A percentile compares a stretch with the other conserved stretches of the same genome.
Evolutionary conservation across 768 basidiomycete species (phyloP).

Genomic region (Dendrothele bispora): DNA sequence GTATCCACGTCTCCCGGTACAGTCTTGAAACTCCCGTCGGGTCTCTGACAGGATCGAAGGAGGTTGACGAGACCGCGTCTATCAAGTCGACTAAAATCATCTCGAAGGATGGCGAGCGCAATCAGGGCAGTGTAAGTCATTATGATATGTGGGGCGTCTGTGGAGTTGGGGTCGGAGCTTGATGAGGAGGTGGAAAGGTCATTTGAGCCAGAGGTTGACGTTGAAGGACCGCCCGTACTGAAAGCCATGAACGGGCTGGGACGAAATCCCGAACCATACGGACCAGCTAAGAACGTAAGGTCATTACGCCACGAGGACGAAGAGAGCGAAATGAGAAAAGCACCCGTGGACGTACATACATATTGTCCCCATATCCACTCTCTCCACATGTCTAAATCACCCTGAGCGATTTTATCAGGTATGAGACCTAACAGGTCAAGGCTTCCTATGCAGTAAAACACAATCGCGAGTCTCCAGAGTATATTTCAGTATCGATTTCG

Average conservation of each 20-base stretch:
- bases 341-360: slow-evolving; percentile 48
- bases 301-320: slow-evolving; percentile 6
- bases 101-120: slow-evolving; percentile 82
- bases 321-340: slow-evolving; percentile 1
- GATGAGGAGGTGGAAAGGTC: background rate
- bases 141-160: slow-evolving; percentile 77
- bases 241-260: slow-evolving; percentile 72
- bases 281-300: slow-evolving; percentile 43
- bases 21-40: slow-evolving; percentile 82
- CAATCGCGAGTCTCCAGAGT: slow-evolving; percentile 67
- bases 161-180: background rate
- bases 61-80: slow-evolving; percentile 65
- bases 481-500: too few relatives aligned
- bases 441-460: slow-evolving; percentile 85
- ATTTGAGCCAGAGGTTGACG: too few relatives aligned
- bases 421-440: slow-evolving; percentile 73
- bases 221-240: too few relatives aligned
- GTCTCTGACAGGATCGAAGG: slow-evolving; percentile 68
- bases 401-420: slow-evolving; percentile 41
- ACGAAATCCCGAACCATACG: slow-evolving; percentile 67
- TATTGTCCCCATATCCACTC: slow-evolving; percentile 94
- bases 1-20: slow-evolving; percentile 68
- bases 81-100: slow-evolving; percentile 75
- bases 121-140: slow-evolving; percentile 93
- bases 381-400: slow-evolving; percentile 64